These are phyloP conservation scores for Globisporangium alternatum DNA, from an alignment of 352 stramenopile genomes.

Conservation along the genomic window DNA sequence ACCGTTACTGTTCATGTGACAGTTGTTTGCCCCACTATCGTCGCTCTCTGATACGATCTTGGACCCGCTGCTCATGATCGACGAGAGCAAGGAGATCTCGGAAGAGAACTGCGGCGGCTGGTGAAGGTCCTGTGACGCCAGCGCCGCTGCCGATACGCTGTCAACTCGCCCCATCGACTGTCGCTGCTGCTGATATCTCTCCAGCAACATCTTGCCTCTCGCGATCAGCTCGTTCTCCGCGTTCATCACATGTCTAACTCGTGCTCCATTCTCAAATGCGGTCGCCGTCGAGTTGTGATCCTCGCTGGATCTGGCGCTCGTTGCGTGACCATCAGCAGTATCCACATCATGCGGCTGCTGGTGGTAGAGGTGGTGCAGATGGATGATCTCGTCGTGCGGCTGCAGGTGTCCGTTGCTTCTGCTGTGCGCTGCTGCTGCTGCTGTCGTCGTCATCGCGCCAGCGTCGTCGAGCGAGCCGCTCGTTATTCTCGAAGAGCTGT, in stretches of 20 bases:
- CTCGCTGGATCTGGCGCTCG: not conserved
- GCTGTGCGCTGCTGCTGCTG: not conserved
- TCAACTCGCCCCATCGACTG: not conserved
- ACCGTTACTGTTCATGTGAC: not conserved
- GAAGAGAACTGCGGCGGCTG: not conserved
- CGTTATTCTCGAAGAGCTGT: not conserved
- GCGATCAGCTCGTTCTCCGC: not conserved
- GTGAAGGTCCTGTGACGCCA: not conserved
- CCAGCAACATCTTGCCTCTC: conserved; percentile 1
- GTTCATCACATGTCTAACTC: not conserved
- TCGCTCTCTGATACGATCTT: not conserved
- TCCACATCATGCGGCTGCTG: not conserved
- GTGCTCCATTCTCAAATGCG: not conserved
- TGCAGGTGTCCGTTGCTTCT: not conserved
- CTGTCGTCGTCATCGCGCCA: not conserved
- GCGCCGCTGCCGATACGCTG: not conserved
- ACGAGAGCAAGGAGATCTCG: conserved; percentile 1
- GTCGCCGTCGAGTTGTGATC: not conserved
- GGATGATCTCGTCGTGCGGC: not conserved
- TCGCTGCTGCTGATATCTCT: not conserved
- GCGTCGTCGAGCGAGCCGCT: not conserved
- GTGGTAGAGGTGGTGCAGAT: not conserved
- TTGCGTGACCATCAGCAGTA: not conserved
- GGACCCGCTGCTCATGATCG: not conserved
- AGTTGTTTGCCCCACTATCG: not conserved